Evolutionary conservation across 108 stramenopile genomes (phyloP).

Genomic region (Discostella pseudostelligera): DNA sequence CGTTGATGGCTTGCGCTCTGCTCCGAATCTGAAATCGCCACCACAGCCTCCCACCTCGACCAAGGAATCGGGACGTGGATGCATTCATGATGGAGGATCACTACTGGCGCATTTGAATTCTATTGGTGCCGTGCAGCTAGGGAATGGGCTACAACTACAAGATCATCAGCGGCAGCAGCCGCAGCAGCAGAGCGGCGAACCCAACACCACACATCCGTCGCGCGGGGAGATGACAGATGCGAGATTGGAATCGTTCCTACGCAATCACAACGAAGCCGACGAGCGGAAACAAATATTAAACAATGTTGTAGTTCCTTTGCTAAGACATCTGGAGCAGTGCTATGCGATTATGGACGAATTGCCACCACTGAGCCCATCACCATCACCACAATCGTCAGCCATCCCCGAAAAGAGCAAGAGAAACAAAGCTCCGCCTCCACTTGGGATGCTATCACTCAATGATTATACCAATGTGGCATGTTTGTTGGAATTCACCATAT

Average conservation of each 20-base stretch:
- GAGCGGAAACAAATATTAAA: constrained; percentile 41
- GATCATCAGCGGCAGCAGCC: neutral
- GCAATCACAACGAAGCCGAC: constrained; percentile 15
- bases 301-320: constrained; percentile 30
- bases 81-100: constrained; percentile 12
- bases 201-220: neutral
- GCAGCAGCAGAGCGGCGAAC: neutral
- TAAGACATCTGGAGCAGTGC: constrained; percentile 28
- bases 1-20: constrained; percentile 36
- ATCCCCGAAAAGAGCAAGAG: constrained; percentile 11
- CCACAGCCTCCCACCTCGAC: neutral
- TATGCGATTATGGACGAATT: constrained; percentile 39
- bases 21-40: constrained; percentile 10
- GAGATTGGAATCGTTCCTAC: constrained; percentile 8
- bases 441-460: constrained; percentile 75
- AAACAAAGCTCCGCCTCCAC: constrained; percentile 58
- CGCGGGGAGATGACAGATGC: neutral
- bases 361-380: neutral
- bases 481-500: constrained; percentile 68
- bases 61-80: too few relatives aligned
- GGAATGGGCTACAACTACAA: neutral
- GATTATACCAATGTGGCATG: constrained; percentile 85
- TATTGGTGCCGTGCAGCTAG: constrained; percentile 19
- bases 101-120: constrained; percentile 29
- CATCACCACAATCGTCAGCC: neutral